These are phyloP conservation scores for Hymenoscyphus infarciens DNA, from an alignment of 2,329 filamentous ascomycete species.

Conservation along the genomic window DNA sequence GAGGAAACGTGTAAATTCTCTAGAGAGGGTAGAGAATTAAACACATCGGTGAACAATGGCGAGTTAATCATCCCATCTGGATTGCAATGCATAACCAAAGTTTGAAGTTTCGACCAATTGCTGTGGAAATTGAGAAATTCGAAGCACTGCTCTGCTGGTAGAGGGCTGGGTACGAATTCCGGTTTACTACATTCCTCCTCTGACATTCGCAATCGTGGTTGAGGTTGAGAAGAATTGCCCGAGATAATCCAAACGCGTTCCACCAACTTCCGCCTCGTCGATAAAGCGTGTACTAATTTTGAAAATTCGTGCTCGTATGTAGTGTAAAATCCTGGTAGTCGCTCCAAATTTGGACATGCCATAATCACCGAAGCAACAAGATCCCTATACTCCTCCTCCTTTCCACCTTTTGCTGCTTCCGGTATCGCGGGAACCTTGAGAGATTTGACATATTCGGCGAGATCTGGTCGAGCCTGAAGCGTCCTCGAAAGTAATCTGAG, in stretches of 20 bases:
- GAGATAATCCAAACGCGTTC: slow-evolving; percentile 57
- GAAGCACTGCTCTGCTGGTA: slow-evolving; percentile 41
- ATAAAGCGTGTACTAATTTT: slow-evolving; percentile 56
- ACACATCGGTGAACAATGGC: slow-evolving; percentile 48
- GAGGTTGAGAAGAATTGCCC: slow-evolving; percentile 36
- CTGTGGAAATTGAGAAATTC: slow-evolving; percentile 50
- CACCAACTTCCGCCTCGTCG: slow-evolving; percentile 51
- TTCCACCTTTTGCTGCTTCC: slow-evolving; percentile 35
- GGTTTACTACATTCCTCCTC: slow-evolving; percentile 25
- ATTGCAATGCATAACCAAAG: slow-evolving; percentile 56
- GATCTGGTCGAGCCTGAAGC: slow-evolving; percentile 48
- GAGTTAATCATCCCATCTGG: slow-evolving; percentile 52
- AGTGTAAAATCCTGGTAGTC: slow-evolving; percentile 51
- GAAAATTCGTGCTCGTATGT: slow-evolving; percentile 54
- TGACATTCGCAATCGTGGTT: slow-evolving; percentile 27
- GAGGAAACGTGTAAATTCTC: slow-evolving; percentile 57
- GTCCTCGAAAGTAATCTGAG: slow-evolving; percentile 56
- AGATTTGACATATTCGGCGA: slow-evolving; percentile 53
- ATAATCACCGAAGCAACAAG: slow-evolving; percentile 58
- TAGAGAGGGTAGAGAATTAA: slow-evolving; percentile 51
- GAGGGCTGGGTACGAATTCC: slow-evolving; percentile 36
- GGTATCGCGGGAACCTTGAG: slow-evolving; percentile 53
- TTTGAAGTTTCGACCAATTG: slow-evolving; percentile 53
- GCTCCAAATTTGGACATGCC: slow-evolving; percentile 63
- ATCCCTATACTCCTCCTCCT: slow-evolving; percentile 51